Evolutionary conservation across 768 basidiomycete species (phyloP), one percentile per base, ranked within the genome.

Genomic region (Hygrophorus pudorinus): DNA sequence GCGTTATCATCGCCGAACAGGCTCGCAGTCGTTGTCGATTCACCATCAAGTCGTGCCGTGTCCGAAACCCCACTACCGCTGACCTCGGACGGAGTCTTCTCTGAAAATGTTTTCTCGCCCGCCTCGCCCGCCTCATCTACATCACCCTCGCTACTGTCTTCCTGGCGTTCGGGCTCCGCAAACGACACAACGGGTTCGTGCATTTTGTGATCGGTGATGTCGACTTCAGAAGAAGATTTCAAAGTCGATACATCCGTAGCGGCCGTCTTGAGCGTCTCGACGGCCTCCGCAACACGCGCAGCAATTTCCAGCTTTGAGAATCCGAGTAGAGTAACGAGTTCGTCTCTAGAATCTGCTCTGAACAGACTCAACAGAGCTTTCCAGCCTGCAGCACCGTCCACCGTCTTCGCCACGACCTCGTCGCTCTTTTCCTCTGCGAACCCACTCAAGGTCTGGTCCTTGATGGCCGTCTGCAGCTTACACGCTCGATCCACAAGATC

Each of bases 291-390:
- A 13, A 97, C 87, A 49, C 81, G 82, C 3, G 70, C 64, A 2
- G 78, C 79, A 13, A 96, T 76, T 50, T 93, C 89, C 8, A 73
- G 76, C 62, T 94, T 93, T 2, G 90, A 93, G 61, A 93, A 97
- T 0, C 93, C 94, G 11, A 99, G 73, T 1, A 97, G 64, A 2
- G 82, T 83, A 39, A 98, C 82, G 4, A 98, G 70, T 62, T 97
- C 91, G 20, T 93, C 87, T 43, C 90, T 70, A 7, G 90, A 91
- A 58, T 93, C 77, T 0, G 90, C 81, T 51, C 79, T 78, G 76
- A 96, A 97, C 18, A 98, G 67, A 51, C 84, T 87, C 40, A 81
- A 60, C n/a, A 97, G 61, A 0, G 91, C 89, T 58, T 83, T 91
- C 92, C 92, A 96, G 5, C 79, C 75, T 11, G 76, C 79, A 37